Evolutionary conservation across 768 basidiomycete species (phyloP), one percentile per base, ranked within the genome.

Genomic region (Sporobolomyces pararoseus): DNA sequence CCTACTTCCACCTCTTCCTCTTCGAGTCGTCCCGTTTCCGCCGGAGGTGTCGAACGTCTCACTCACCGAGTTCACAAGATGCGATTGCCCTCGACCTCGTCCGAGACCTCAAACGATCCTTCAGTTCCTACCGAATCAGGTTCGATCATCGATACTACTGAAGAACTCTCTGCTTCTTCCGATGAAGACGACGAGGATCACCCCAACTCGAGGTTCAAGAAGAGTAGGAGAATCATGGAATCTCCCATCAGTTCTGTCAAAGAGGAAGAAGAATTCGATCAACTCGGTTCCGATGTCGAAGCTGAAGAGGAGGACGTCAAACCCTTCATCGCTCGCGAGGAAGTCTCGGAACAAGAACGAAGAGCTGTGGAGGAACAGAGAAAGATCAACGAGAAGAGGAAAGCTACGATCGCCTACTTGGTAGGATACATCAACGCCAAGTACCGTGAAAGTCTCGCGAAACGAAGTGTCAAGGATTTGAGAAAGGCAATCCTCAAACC

Each of bases 41-140:
- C 72, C 6, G 72, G 68, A 19, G 72, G 72, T 25, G 58, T 73
- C 65, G 72, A 73, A 57, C 68, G 72, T 44, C 62, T 73, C 44
- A 63, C 65, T 16, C 72, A 66, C 51, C 68, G 68, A 37, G 64
- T 73, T 9, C 67, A 68, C 61, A 69, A 66, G 65, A 62, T 73
- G 49, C 65, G 68, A n/a, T 27, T 73, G 2, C 72, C 65, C 9
- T 58, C 63, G 23, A 25, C 25, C 16, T 55, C 59, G 17, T 47
- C 44, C 31, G 35, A 59, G 14, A 3, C 63, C 7, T 49, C 42
- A 32, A 47, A 2, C 29, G 53, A 55, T 46, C 2, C 42, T 27
- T 44, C 59, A 9, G 39, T 9, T 50, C 13, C 23, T 6, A 50
- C 37, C 50, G 68, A 54, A 21, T 23, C 52, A 5, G 32, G 46